Evolutionary conservation across 2,329 filamentous ascomycete genomes (phyloP), one percentile per base, ranked within the genome.

Genomic region (Leptoxyphium fumago): DNA sequence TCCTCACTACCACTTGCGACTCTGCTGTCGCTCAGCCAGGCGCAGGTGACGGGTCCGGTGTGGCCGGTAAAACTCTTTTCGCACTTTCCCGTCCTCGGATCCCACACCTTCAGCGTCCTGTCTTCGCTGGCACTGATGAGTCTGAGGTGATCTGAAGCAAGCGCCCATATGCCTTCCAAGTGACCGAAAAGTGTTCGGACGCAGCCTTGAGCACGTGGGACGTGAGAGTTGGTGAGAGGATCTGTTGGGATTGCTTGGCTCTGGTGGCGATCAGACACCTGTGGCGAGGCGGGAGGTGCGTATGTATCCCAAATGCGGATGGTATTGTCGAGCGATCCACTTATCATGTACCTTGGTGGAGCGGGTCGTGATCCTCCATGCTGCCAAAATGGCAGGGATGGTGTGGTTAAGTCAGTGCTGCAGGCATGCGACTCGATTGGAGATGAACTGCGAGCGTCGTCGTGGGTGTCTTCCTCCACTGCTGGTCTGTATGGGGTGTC

Each of bases 131-230:
- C 89, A 14, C 82, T 86, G 11, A 96, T 86, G 13, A 94, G 78
- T 10, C 91, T 78, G 15, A 96, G 68, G 1, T 83, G 88, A 63
- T 96, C 89, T 2, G 84, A 89, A 0, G 84, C 85, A 2, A 98
- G 72, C 5, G 84, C 83, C 91, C 91, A 98, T 15, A 98, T 82
- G 29, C 91, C 91, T 62, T 98, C 91, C 17, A 98, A 76, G 57
- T 98, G 91, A 0, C 91, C 91, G 60, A 96, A 98, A 70, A 95
- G 94, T 29, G 86, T 94, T 48, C 86, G 83, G 29, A 95, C 72
- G 55, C 85, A 94, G 50, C 78, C 77, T 42, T 54, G 52, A 9
- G 56, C 56, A 30, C 57, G 54, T 2, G 58, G 58, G 5, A 50
- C 50, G 43, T 61, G 58, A 6, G 57, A 60, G 45, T 60, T 60